Base-by-base conservation (phyloP, 768 basidiomycete species). In the Leccinum truebloodii region DNA sequence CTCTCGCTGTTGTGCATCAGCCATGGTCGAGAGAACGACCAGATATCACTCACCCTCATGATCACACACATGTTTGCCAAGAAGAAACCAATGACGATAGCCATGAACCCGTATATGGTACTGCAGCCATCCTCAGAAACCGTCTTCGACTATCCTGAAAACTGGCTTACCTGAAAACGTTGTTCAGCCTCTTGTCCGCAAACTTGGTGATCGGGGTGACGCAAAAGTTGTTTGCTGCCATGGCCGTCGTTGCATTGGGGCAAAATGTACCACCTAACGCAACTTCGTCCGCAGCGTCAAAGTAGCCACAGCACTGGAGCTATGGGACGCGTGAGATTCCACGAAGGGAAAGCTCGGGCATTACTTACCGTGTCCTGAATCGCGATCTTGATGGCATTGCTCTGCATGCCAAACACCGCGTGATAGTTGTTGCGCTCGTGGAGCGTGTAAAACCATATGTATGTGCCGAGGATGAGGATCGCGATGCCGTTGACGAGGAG, bases 291-390 rank as follows among this genome's bases (percentile, higher is more conserved):
- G 83, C 83, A 22, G 84, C 83, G 63, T 83, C 84, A 70, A 90
- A 90, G 74, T 94, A 96, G 18, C 94, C 94, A 67, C 94, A 96
- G 76, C 94, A 95, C 58, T 76, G 72, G 66, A 93, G 80, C 93
- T 95, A 59, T 56, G 52, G 26, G 56, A 44, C 66, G 46, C 24
- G 55, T 39, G 53, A 59, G n/a, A 52, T 34, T 10, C 13, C 6
- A 37, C 6, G 3, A 18, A 18, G 30, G 44, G 30, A 50, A 50
- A 26, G 13, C 30, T 32, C 7, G 20, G 14, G 24, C 26, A 39
- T 28, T 10, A 74, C 81, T 61, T 63, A 93, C 93, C 80, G 80
- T 74, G 66, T 95, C 86, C 75, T 96, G 94, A 30, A 95, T 72
- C 16, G 75, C 68, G 41, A 86, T 78, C 62, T 85, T 81, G 22